A percentile compares a stretch with the other conserved stretches of the same genome.
phyloP scores from a whole-genome alignment of 129 eudicot species.

The Tagetes patula region DNA sequence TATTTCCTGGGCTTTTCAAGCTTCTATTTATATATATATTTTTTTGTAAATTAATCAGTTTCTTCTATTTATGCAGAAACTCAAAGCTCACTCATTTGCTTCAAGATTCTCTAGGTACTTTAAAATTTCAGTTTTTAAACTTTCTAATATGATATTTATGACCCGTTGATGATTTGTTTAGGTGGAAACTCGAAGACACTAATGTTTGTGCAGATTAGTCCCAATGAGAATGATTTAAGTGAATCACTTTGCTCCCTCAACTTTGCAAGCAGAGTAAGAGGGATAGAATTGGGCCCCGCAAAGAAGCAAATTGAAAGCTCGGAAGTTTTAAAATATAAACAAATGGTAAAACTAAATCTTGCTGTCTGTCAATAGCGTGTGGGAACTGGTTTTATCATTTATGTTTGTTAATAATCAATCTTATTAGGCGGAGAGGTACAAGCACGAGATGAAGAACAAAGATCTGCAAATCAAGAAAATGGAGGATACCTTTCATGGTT shows the following conservation, averaged over 20 bases:
- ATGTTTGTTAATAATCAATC: conserved; percentile 17
- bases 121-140: conserved; percentile 6
- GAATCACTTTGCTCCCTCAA: conserved; percentile 97
- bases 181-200: conserved; percentile 96
- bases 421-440: conserved; percentile 69
- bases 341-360: conserved; percentile 55
- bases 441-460: conserved; percentile 66
- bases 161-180: conserved; percentile 23
- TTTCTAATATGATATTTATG: conserved; percentile 8
- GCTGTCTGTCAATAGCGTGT: neutral
- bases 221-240: conserved; percentile 75
- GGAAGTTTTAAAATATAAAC: conserved; percentile 73
- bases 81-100: conserved; percentile 98
- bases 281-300: conserved; percentile 98
- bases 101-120: conserved; percentile 95
- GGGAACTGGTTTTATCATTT: neutral
- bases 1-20: neutral
- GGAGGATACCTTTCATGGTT: conserved; percentile 74
- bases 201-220: conserved; percentile 97
- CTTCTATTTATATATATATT: neutral
- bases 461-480: conserved; percentile 74
- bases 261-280: conserved; percentile 97
- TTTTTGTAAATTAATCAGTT: conserved; percentile 1
- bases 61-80: conserved; percentile 51
- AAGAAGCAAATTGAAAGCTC: conserved; percentile 84